Evolutionary conservation across 345 rosid genomes (phyloP).

Genomic region (Populus tremula): DNA sequence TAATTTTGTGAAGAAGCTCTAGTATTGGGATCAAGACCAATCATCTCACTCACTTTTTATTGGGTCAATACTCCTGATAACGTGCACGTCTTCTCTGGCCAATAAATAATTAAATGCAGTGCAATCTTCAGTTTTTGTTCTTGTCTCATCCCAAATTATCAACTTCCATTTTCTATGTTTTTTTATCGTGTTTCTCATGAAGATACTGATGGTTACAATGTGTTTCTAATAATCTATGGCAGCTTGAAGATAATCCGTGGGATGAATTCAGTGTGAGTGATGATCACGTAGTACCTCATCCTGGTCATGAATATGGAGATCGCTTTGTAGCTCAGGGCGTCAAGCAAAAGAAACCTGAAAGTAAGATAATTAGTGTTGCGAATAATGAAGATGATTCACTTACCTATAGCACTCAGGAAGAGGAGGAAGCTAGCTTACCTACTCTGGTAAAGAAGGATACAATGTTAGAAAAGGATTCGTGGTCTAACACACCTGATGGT

Average conservation of each 20-base stretch:
- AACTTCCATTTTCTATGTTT: background rate
- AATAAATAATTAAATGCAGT: background rate
- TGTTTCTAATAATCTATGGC: conserved; percentile 18
- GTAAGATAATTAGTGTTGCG: conserved; percentile 38
- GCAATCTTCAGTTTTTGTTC: background rate
- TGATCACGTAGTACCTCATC: conserved; percentile 76
- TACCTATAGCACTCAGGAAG: conserved; percentile 30
- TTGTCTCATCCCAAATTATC: background rate
- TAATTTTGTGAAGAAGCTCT: no score
- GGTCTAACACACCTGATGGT: conserved; percentile 45
- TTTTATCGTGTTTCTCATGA: background rate
- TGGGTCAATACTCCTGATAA: no score
- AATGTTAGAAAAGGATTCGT: conserved; percentile 55
- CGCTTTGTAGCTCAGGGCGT: conserved; percentile 36
- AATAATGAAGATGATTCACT: conserved; percentile 30
- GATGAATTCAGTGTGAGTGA: conserved; percentile 50
- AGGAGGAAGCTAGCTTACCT: conserved; percentile 30
- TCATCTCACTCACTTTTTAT: no score
- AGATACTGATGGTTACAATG: background rate
- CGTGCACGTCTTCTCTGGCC: no score
- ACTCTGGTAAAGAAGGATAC: conserved; percentile 33
- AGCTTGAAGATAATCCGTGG: conserved; percentile 59
- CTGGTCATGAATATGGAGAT: conserved; percentile 32
- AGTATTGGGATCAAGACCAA: no score
- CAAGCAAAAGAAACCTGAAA: conserved; percentile 44